Base-by-base conservation (phyloP, 2,329 filamentous ascomycete genomes). In the Colletotrichum ledebouriae region DNA sequence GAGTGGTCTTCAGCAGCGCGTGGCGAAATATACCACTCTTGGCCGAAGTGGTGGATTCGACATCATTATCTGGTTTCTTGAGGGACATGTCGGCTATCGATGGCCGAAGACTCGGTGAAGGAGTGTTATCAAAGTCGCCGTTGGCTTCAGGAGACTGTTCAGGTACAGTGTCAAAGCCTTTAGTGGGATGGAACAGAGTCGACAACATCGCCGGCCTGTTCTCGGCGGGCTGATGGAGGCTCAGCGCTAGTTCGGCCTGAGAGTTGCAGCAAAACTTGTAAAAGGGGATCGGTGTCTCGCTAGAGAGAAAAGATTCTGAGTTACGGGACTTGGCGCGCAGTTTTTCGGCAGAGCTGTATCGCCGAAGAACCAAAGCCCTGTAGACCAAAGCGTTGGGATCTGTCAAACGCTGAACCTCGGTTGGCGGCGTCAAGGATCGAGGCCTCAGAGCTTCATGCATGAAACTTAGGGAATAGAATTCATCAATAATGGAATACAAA, bases 101-200 rank as follows among this genome's bases (percentile, higher is more conserved):
- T 15, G 74, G 63, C 15, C 74, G 75, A 33, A 68, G 63, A 53
- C 78, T 80, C 9, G 76, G 74, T n/a, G 74, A 71, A 17, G 78
- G 77, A 20, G 78, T 78, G 20, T 72, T 68, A 63, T 79, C 76
- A 57, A 80, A 78, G 55, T 74, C 73, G n/a, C 72, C 73, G 10
- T 29, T 17, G 2, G 46, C 4, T 39, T 33, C 29, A 12, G 17
- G 41, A 12, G n/a, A 41, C 11, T 50, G 29, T 9, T 42, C 29
- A 12, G 34, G 47, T 20, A 13, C 10, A 49, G 17, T 10, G 11
- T 13, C 15, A 17, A 12, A 39, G 33, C 13, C n/a, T 39, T 66
- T 71, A 17, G 62, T 63, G 33, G 67, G 49, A 29, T 63, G 50
- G 50, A 71, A 70, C 37, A 67, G 57, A 22, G 52, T 58, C 34